Evolutionary conservation across 345 rosid species (phyloP), one percentile per base, ranked within the genome.

Genomic region (Eucalyptus rudis): DNA sequence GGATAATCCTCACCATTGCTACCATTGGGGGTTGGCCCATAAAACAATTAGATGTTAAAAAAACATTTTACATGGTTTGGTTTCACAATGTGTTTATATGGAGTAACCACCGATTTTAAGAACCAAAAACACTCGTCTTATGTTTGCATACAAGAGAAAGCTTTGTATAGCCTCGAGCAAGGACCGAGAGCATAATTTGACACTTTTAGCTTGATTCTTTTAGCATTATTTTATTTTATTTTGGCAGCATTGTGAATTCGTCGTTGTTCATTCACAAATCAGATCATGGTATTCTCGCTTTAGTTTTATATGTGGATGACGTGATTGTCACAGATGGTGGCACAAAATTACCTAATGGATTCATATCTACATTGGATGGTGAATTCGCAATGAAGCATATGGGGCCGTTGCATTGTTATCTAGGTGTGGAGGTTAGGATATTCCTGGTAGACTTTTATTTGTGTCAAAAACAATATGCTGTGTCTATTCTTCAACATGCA

Each of bases 81-180:
- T 56, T 24, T 56, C 62, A 56, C 62, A 56, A 0, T 56, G 62
- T 22, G 62, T 56, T 56, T 56, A 56, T 22, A 24, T 56, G 29
- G 62, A 56, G 0, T 25, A 24, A 56, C 62, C 62, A 24, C 6
- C 62, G 0, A 24, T 56, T 56, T 56, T 0, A 25, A 56, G 62
- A 24, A 56, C 27, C 27, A 56, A 56, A 56, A 56, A 24, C 29
- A 56, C 62, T 10, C 6, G 29, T 24, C 62, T 56, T 56, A 56
- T 56, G 62, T 56, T 24, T 56, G 62, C 62, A 0, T 56, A 56
- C 29, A 9, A 24, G 29, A 56, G 29, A 56, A 24, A 22, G 29
- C 29, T 56, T 24, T 56, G 29, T 56, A 56, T 56, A 56, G 13
- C 2, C 0, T 56, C 6, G 29, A 56, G 62, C 29, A 56, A 52